Base-by-base conservation (phyloP, 257 asterid species). In the Capsicum baccatum region DNA sequence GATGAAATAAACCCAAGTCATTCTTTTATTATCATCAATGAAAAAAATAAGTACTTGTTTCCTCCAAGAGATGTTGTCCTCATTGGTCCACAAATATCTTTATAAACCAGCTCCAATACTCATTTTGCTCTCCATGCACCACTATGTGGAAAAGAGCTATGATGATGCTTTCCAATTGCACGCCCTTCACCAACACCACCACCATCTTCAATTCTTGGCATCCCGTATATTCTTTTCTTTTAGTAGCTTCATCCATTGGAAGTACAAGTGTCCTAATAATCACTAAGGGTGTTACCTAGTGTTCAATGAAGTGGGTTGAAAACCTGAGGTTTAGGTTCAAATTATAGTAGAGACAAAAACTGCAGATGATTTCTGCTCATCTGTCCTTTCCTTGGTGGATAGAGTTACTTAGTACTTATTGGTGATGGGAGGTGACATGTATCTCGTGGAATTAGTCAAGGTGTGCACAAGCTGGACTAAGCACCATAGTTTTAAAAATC, bases 151-250 rank as follows among this genome's bases (percentile, higher is more conserved):
- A 83, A 69, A 19, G 67, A 35, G 14, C n/a, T 14, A 3, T 13
- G 15, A n/a, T 67, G 81, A 19, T 54, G 73, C 42, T 79, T 79
- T 33, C 63, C 69, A 66, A 54, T 19, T 9, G 37, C 78, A 15
- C 66, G 59, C 4, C 86, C 58, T 84, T 52, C 26, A 13, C 42
- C 9, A 63, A 3, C 62, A 82, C 73, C 44, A 63, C 62, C 54
- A 42, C 9, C 16, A 39, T 86, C 69, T 39, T 78, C 76, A 68
- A 86, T 76, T 17, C 33, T 76, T 60, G 74, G 63, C 17, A 83
- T n/a, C 16, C 44, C 57, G 19, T 73, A 56, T 74, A 4, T 66
- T 47, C 19, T 83, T 86, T 56, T 83, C 63, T 56, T 66, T 37
- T n/a, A 47, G 81, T 0, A 86, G 7, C 63, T 79, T 83, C 6